These are phyloP conservation scores for Dichotomopilus funicola DNA, from an alignment of 2,329 filamentous ascomycete genomes.

Conservation along the genomic window DNA sequence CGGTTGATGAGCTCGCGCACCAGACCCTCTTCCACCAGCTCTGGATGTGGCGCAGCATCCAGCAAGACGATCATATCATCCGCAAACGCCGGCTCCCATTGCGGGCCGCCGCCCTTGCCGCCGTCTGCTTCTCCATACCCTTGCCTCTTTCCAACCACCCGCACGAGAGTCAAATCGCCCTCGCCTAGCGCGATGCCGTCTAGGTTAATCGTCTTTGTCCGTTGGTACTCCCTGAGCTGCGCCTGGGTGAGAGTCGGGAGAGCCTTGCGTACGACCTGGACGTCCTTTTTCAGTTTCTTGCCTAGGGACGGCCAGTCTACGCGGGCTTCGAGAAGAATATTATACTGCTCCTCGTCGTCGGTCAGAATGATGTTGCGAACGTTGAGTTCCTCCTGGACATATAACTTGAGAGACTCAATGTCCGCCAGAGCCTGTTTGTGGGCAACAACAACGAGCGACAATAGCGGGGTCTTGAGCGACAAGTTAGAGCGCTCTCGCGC, in stretches of 20 bases:
- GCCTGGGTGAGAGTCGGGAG: slow-evolving; percentile 61
- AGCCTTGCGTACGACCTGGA: slow-evolving; percentile 80
- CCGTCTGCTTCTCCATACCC: background rate
- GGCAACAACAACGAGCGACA: slow-evolving; percentile 67
- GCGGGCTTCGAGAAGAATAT: slow-evolving; percentile 68
- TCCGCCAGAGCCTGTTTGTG: slow-evolving; percentile 79
- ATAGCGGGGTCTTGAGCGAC: slow-evolving; percentile 64
- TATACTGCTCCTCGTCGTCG: slow-evolving; percentile 84
- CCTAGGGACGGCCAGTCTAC: slow-evolving; percentile 86
- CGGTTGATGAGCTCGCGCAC: slow-evolving; percentile 89
- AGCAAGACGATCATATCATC: slow-evolving; percentile 83
- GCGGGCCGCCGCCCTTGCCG: slow-evolving; percentile 53
- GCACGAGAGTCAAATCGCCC: slow-evolving; percentile 74
- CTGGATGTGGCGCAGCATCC: slow-evolving; percentile 67
- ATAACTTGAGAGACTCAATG: slow-evolving; percentile 60
- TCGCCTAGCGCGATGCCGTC: slow-evolving; percentile 77
- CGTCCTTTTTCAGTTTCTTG: slow-evolving; percentile 95
- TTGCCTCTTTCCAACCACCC: background rate
- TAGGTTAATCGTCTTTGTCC: slow-evolving; percentile 70
- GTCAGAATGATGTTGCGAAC: background rate
- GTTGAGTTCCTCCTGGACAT: slow-evolving; percentile 1
- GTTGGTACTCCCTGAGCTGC: slow-evolving; percentile 3
- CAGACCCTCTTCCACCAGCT: slow-evolving; percentile 79
- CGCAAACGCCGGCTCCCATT: slow-evolving; percentile 62
- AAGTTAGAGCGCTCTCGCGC: slow-evolving; percentile 87